Percentiles rank a stretch among this genome's conserved stretches.
These are phyloP conservation scores for Collariella sp. DNA, from an alignment of 495 filamentous ascomycete genomes.

Conservation along the genomic window DNA sequence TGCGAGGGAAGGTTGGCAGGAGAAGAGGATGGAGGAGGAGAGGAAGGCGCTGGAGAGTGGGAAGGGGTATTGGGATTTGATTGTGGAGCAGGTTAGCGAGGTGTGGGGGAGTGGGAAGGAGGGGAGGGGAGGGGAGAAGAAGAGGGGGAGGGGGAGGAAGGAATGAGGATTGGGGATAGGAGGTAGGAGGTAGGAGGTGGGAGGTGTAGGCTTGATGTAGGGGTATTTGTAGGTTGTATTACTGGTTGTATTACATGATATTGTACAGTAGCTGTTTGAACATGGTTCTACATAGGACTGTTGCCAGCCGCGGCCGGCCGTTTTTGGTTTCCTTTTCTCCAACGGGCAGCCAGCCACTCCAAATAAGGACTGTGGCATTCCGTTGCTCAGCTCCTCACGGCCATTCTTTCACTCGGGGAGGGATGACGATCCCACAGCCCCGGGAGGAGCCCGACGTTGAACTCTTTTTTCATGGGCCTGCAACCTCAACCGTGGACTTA, in stretches of 20 bases:
- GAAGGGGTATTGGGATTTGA: slow-evolving; percentile 72
- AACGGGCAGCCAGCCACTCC: no score
- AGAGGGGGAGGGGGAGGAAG: slow-evolving; percentile 4
- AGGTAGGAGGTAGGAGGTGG: background rate
- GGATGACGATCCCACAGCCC: no score
- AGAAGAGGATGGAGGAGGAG: slow-evolving; percentile 59
- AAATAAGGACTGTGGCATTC: no score
- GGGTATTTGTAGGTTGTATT: no score
- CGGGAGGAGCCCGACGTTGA: no score
- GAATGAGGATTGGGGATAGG: background rate
- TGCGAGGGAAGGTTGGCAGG: slow-evolving; percentile 64
- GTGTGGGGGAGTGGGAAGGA: slow-evolving; percentile 47
- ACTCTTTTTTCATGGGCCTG: no score
- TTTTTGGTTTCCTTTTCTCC: no score
- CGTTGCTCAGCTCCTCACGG: no score
- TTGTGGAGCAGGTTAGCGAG: slow-evolving; percentile 76
- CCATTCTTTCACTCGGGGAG: no score
- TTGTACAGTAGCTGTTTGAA: background rate
- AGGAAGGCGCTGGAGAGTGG: slow-evolving; percentile 65
- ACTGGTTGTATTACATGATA: background rate
- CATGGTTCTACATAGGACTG: no score
- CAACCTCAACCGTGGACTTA: no score
- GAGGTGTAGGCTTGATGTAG: background rate
- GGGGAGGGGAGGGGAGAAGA: slow-evolving; percentile 15
- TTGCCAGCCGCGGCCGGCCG: no score